These are phyloP conservation scores for Mycena vulgaris DNA, from an alignment of 768 basidiomycete species.

Conservation along the genomic window DNA sequence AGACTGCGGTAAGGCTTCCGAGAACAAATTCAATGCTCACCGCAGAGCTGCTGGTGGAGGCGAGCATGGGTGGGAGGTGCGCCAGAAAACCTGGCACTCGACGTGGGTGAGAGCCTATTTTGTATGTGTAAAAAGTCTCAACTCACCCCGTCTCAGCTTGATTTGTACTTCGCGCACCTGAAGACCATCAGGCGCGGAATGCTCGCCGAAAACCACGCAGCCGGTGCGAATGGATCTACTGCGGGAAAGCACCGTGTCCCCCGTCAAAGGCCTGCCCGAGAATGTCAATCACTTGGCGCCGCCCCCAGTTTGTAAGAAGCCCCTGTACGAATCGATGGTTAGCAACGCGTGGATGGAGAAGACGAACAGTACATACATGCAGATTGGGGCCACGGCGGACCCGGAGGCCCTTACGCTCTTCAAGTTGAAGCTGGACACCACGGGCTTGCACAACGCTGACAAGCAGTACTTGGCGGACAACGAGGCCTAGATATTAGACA, in stretches of 20 bases:
- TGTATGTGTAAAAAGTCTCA: neutral
- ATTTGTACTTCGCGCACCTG: neutral
- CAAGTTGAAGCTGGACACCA: neutral
- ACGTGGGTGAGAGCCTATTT: neutral
- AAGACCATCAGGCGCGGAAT: slow-evolving; percentile 5
- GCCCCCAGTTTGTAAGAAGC: neutral
- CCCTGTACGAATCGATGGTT: slow-evolving; percentile 8
- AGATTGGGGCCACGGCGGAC: neutral
- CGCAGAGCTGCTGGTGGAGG: neutral
- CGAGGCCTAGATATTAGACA: neutral
- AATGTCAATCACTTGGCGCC: neutral
- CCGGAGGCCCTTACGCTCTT: slow-evolving; percentile 1
- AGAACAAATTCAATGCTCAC: neutral
- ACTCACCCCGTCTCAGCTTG: neutral
- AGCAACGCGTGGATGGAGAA: neutral
- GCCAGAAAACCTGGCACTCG: slow-evolving; percentile 5
- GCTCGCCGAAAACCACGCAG: neutral
- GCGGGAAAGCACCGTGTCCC: neutral
- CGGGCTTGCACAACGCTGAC: neutral
- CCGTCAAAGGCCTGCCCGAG: slow-evolving; percentile 4
- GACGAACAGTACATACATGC: neutral
- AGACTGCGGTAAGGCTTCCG: neutral
- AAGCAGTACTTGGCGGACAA: slow-evolving; percentile 19
- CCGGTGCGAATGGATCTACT: neutral
- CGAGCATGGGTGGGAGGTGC: neutral